A percentile compares a stretch with the other conserved stretches of the same genome.
phyloP scores from a whole-genome alignment of 2,329 filamentous ascomycete genomes.

The Aspergillus pseudoglaucus region DNA sequence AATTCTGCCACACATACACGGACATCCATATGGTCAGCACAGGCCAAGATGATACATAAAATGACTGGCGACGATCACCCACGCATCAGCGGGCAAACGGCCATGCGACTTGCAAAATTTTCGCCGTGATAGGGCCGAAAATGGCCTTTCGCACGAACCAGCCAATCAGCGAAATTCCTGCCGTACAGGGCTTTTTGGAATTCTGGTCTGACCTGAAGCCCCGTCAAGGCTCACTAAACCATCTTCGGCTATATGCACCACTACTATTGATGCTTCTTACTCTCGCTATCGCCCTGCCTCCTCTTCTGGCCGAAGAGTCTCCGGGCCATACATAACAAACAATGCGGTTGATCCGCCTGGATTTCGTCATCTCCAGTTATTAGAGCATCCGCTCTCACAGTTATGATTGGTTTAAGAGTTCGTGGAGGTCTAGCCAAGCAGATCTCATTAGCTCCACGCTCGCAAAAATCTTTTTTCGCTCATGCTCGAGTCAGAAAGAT shows the following conservation, averaged over 20 bases:
- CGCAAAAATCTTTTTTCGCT: background rate
- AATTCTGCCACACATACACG: background rate
- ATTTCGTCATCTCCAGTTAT: slow-evolving; percentile 14
- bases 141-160: background rate
- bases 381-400: slow-evolving; percentile 9
- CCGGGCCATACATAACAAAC: background rate
- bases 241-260: no score
- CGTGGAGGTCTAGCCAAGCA: slow-evolving; percentile 20
- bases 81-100: slow-evolving; percentile 12
- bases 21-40: background rate
- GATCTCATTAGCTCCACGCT: slow-evolving; percentile 22
- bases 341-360: slow-evolving; percentile 2
- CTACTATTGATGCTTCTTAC: no score
- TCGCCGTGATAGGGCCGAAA: background rate
- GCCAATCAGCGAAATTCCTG: slow-evolving; percentile 29
- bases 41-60: slow-evolving; percentile 6
- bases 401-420: slow-evolving; percentile 27
- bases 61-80: slow-evolving; percentile 21
- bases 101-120: slow-evolving; percentile 18
- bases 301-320: background rate
- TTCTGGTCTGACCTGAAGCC: slow-evolving; percentile 16
- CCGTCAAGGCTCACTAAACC: slow-evolving; percentile 8
- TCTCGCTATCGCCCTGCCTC: background rate
- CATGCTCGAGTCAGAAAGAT: background rate
- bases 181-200: slow-evolving; percentile 13